These are phyloP conservation scores for Lachnellula arida DNA, from an alignment of 2,329 filamentous ascomycete species.

Conservation along the genomic window DNA sequence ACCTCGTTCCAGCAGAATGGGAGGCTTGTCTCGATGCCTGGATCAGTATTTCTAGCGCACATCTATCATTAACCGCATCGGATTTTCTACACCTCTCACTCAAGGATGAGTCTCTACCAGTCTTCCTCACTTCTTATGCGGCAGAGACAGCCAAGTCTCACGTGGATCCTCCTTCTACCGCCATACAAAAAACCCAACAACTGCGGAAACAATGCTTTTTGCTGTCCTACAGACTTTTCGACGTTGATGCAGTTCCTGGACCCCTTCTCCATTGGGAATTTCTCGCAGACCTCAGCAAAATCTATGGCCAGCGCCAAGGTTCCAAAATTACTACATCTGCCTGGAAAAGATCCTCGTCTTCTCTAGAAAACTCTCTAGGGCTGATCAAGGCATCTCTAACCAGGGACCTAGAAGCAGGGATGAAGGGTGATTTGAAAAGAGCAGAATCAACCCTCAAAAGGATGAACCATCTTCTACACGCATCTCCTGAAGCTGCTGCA, in stretches of 20 bases:
- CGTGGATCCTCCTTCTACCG: conserved; percentile 6
- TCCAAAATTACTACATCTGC: conserved; percentile 45
- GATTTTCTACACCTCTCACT: conserved; percentile 48
- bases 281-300: conserved; percentile 61
- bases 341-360: conserved; percentile 46
- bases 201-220: conserved; percentile 63
- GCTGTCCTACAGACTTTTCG: conserved; percentile 55
- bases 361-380: conserved; percentile 52
- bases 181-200: conserved; percentile 35
- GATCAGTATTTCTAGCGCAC: conserved; percentile 61
- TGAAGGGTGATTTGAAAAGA: conserved; percentile 49
- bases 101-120: conserved; percentile 53
- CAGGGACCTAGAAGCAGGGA: conserved; percentile 56
- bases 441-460: conserved; percentile 51
- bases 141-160: conserved; percentile 44
- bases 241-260: conserved; percentile 38
- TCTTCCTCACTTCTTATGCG: conserved; percentile 66
- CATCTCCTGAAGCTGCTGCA: conserved; percentile 51
- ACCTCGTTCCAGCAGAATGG: conserved; percentile 70
- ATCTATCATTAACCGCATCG: conserved; percentile 54
- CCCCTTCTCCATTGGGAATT: conserved; percentile 60
- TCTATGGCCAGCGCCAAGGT: conserved; percentile 60
- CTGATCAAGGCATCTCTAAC: conserved; percentile 59
- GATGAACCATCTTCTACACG: conserved; percentile 60
- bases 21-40: conserved; percentile 71